Evolutionary conservation across 1,284 basidiomycete genomes (phyloP).

Genomic region (Tylopilus sp.): DNA sequence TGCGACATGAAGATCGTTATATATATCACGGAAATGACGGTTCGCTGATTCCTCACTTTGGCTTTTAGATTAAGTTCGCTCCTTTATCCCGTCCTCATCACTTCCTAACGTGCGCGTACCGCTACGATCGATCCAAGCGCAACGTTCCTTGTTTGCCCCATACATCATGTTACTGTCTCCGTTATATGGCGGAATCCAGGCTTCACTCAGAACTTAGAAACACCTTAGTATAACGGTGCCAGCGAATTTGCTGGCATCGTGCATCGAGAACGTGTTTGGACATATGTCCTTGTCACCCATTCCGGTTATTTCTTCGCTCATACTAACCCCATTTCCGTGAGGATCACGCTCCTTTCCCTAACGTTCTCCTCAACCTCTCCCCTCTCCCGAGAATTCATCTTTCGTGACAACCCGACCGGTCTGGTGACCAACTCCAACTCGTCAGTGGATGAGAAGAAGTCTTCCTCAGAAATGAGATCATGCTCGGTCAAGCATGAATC

Average conservation of each 20-base stretch:
- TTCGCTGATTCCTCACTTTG: slow-evolving; percentile 57
- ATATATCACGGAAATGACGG: slow-evolving; percentile 71
- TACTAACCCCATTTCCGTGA: slow-evolving; percentile 51
- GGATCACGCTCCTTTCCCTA: slow-evolving; percentile 15
- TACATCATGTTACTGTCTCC: neutral
- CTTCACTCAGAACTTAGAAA: slow-evolving; percentile 64
- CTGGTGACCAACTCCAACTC: slow-evolving; percentile 39
- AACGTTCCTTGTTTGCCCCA: neutral
- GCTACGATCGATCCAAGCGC: slow-evolving; percentile 65
- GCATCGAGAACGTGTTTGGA: slow-evolving; percentile 70
- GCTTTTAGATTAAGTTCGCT: slow-evolving; percentile 54
- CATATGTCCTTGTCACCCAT: slow-evolving; percentile 57
- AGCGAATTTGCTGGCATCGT: slow-evolving; percentile 63
- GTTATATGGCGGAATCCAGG: slow-evolving; percentile 62
- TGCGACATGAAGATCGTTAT: slow-evolving; percentile 53
- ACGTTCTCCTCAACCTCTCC: slow-evolving; percentile 43
- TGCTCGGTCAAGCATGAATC: slow-evolving; percentile 54
- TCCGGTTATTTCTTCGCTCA: slow-evolving; percentile 59
- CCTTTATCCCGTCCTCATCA: neutral
- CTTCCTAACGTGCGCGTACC: slow-evolving; percentile 27
- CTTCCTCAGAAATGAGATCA: slow-evolving; percentile 43
- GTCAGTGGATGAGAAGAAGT: slow-evolving; percentile 56
- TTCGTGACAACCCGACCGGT: slow-evolving; percentile 55
- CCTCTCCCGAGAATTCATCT: slow-evolving; percentile 57
- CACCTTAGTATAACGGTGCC: slow-evolving; percentile 58